Evolutionary conservation across 1,284 basidiomycete genomes (phyloP), one percentile per base, ranked within the genome.

Genomic region (Neonothopanus nambi): DNA sequence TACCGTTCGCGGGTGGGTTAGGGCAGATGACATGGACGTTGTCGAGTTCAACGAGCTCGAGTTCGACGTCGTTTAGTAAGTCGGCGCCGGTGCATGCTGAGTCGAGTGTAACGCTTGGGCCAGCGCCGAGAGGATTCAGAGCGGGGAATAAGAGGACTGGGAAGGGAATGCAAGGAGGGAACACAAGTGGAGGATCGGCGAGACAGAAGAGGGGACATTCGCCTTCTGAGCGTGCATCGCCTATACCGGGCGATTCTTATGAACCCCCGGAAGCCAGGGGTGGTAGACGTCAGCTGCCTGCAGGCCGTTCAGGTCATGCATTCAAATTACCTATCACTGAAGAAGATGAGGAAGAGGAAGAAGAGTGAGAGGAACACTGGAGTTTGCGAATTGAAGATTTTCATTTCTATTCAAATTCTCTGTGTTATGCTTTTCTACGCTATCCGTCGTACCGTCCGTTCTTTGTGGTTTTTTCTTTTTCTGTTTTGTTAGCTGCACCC

Each of bases 331-430:
- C 84, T 17, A 89, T 89, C 54, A 84, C 88, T 64, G 88, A 90
- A 65, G 88, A 89, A 62, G 88, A 91, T 57, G 88, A 84, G 58
- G 81, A 82, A 49, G 88, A 84, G 58, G 87, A 89, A 63, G 85
- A 87, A 64, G 76, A 77, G 60, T 61, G 55, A 46, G 17, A 21
- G 38, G 41, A n/a, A 23, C n/a, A 42, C 8, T 7, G 13, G 24
- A 30, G 24, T 45, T 17, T 3, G 43, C 24, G 8, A 30, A 17
- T 5, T 33, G 30, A 33, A 33, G 3, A n/a, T n/a, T 45, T n/a
- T 12, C 30, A 3, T 30, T 45, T 3, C 17, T 40, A 9, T 23
- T 45, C 24, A 24, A 17, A 30, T 13, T 9, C 21, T 7, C 13
- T 43, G n/a, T n/a, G n/a, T 3, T 20, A 43, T 20, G 23, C 15